Base-by-base conservation (phyloP, 257 asterid species). In the Mentha longifolia region DNA sequence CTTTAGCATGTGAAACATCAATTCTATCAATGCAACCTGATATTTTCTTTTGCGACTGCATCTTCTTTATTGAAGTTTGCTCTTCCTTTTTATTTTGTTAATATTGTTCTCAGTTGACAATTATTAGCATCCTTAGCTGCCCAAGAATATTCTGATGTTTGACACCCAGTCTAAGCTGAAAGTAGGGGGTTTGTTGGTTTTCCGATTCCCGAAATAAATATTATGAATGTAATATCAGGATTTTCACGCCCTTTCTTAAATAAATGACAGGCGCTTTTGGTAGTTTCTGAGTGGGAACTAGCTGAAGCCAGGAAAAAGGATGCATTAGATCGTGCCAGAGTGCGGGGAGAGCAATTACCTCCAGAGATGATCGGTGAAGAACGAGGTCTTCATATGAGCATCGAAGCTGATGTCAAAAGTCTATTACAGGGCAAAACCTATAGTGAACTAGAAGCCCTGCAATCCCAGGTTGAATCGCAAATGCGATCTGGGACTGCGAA, bases 401-500 rank as follows among this genome's bases (percentile, higher is more conserved):
- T 90, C 65, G 98, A 91, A 80, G 84, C 89, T 25, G 98, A 94
- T 74, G 97, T 95, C n/a, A 89, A 83, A 79, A 75, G 58, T 15
- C 85, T 79, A 57, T 72, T 95, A 64, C 84, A 85, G 39, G 99
- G 98, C 6, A 92, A 92, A 81, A 78, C 86, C 28, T 89, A 73
- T 72, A 59, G 42, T 46, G 93, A 95, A 67, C 75, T 87, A 57
- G 94, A 86, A 74, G 76, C 73, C 67, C 30, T 89, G 57, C 93
- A 91, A 77, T 83, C 87, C 28, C 81, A 92, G 69, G 89, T 88
- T 62, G 98, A 92, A 83, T 88, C 91, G 4, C 86, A 91, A 80
- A 95, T 95, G 99, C 84, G 75, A 43, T 89, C 98, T 57, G 99
- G 97, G 77, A 84, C 89, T 31, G 99, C 99, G 43, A 91, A 91